Conservation (phyloP, 768 basidiomycete species). For the Baorangia bicolor region DNA sequence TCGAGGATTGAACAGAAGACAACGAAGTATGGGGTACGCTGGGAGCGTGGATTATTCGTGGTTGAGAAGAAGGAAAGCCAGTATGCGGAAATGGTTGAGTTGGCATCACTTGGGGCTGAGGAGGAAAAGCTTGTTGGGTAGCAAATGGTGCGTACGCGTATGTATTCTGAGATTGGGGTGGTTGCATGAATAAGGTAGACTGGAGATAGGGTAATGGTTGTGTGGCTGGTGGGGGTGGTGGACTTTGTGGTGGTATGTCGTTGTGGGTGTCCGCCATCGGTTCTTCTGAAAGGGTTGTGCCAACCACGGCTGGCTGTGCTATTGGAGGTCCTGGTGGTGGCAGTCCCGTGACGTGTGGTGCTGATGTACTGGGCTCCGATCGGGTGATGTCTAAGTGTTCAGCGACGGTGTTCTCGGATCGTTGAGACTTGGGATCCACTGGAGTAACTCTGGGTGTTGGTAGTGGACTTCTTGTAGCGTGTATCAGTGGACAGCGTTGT, state of each 20-base stretch:
- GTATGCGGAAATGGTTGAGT: conserved; percentile 16
- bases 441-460: conserved; percentile 65
- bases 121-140: conserved; percentile 17
- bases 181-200: conserved; percentile 10
- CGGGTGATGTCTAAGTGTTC: background rate
- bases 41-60: conserved; percentile 8
- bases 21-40: conserved; percentile 9
- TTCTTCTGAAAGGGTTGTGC: background rate
- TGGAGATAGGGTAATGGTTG: conserved; percentile 14
- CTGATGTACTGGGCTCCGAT: background rate
- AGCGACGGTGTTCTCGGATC: background rate
- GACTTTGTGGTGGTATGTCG: background rate
- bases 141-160: conserved; percentile 11
- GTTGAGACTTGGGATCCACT: conserved; percentile 29
- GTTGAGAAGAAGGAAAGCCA: conserved; percentile 18
- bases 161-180: conserved; percentile 21
- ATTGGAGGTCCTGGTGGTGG: background rate
- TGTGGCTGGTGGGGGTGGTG: conserved; percentile 1
- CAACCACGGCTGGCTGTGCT: background rate
- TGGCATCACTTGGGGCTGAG: conserved; percentile 21
- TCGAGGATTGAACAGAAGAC: conserved; percentile 16
- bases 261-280: background rate
- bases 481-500: conserved; percentile 16
- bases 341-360: background rate
- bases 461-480: conserved; percentile 50